Evolutionary conservation across 140 eudicot genomes (phyloP).

Genomic region (Senecio squalidus): DNA sequence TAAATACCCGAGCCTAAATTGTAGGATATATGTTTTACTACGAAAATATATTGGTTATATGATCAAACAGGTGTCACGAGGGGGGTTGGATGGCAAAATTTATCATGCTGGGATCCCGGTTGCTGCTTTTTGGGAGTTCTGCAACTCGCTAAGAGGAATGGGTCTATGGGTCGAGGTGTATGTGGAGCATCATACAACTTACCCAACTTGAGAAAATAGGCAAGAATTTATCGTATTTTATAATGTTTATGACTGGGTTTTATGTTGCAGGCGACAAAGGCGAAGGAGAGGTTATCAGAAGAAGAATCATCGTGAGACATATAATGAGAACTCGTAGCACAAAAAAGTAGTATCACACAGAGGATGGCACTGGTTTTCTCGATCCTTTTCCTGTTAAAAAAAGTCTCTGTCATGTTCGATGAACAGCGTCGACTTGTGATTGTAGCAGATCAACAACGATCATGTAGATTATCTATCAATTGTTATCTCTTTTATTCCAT

Average conservation of each 20-base stretch:
- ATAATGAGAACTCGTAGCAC: too few species aligned
- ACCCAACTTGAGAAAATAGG: conserved; percentile 18
- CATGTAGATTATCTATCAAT: too few species aligned
- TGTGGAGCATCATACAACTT: conserved; percentile 46
- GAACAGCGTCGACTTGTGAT: too few species aligned
- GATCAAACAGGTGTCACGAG: conserved; percentile 61
- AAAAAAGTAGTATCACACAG: too few species aligned
- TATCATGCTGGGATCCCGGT: conserved; percentile 68
- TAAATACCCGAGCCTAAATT: neutral
- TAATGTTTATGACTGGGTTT: too few species aligned
- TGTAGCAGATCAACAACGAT: too few species aligned
- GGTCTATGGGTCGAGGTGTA: conserved; percentile 83
- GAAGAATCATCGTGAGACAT: conserved; percentile 20
- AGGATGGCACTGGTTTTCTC: too few species aligned
- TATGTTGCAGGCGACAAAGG: conserved; percentile 37
- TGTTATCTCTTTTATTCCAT: too few species aligned
- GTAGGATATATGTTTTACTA: too few species aligned
- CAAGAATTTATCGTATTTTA: too few species aligned
- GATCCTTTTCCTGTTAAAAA: too few species aligned
- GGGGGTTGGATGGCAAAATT: conserved; percentile 91
- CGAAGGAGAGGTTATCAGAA: conserved; percentile 39
- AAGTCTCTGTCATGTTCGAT: too few species aligned
- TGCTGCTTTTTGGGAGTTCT: conserved; percentile 51
- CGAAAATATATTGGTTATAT: neutral
- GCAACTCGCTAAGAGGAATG: conserved; percentile 46